These are phyloP conservation scores for Protea cynaroides DNA, from an alignment of 164 flowering plant genomes.

Conservation along the genomic window DNA sequence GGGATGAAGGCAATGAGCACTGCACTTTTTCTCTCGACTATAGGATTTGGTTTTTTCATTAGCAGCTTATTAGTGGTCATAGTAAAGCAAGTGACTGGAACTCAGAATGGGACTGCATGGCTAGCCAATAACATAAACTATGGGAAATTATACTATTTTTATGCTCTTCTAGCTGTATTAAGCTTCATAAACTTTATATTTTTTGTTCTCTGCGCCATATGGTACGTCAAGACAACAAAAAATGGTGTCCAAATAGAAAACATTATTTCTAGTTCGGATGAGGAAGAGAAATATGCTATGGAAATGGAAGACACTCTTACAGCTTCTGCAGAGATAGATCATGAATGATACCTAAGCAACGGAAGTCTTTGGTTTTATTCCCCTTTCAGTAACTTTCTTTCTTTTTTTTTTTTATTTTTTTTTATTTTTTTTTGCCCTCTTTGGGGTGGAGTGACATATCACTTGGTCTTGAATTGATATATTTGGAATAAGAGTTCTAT, in stretches of 20 bases:
- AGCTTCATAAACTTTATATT: too few relatives aligned
- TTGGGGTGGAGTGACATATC: too few relatives aligned
- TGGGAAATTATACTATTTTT: conserved; percentile 19
- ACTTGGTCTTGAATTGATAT: too few relatives aligned
- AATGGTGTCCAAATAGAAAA: too few relatives aligned
- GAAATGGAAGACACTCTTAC: conserved; percentile 30
- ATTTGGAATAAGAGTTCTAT: too few relatives aligned
- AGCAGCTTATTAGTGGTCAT: conserved; percentile 78
- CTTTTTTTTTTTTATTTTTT: too few relatives aligned
- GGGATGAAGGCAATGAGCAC: conserved; percentile 99
- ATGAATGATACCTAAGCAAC: conserved; percentile 8
- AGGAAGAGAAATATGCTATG: conserved; percentile 8
- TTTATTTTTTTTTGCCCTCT: too few relatives aligned
- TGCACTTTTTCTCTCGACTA: conserved; percentile 80
- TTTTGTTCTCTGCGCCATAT: too few relatives aligned
- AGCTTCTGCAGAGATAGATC: conserved; percentile 20
- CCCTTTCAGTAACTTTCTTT: too few relatives aligned
- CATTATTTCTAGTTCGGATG: conserved; percentile 26
- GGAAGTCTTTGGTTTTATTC: too few relatives aligned
- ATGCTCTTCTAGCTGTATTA: too few relatives aligned
- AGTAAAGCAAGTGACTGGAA: conserved; percentile 51
- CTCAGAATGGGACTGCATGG: conserved; percentile 50
- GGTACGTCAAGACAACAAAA: conserved; percentile 22
- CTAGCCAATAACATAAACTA: conserved; percentile 61
- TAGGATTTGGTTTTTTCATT: conserved; percentile 17